These are phyloP conservation scores for Hypoxylon sp. DNA, from an alignment of 2,329 filamentous ascomycete species.

Conservation along the genomic window DNA sequence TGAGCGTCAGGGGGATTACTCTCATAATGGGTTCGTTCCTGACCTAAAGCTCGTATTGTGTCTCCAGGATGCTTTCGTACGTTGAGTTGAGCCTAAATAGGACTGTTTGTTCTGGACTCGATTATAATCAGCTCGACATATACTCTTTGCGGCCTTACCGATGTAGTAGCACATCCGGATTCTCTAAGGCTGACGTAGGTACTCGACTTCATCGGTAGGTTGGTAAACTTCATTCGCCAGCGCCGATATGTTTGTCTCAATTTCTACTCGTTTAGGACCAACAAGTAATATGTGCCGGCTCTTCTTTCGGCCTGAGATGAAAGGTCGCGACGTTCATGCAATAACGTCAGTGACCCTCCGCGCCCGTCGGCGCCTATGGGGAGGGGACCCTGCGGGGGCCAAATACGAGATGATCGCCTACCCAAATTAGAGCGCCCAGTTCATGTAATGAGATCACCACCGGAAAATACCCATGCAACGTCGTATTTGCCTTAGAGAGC, in stretches of 20 bases:
- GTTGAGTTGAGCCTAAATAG: conserved; percentile 8
- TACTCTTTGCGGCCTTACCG: conserved; percentile 2
- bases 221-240: conserved; percentile 11
- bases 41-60: conserved; percentile 12
- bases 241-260: conserved; percentile 19
- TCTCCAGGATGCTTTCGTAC: conserved; percentile 9
- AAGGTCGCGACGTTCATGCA: conserved; percentile 29
- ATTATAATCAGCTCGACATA: neutral
- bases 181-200: conserved; percentile 1
- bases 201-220: conserved; percentile 1
- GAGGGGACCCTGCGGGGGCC: conserved; percentile 5
- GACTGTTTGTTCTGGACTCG: conserved; percentile 4
- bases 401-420: conserved; percentile 45
- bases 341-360: conserved; percentile 30
- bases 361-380: conserved; percentile 24
- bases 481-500: conserved; percentile 32
- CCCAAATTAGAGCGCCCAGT: conserved; percentile 21
- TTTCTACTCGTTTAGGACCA: conserved; percentile 14
- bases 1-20: neutral
- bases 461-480: conserved; percentile 27
- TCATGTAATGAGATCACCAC: conserved; percentile 6
- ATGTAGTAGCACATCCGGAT: conserved; percentile 2
- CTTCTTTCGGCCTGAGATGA: conserved; percentile 26
- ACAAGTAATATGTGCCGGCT: conserved; percentile 23
- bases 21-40: conserved; percentile 16